Conservation (phyloP, 2,329 filamentous ascomycete species). For the Aureobasidium sp. region DNA sequence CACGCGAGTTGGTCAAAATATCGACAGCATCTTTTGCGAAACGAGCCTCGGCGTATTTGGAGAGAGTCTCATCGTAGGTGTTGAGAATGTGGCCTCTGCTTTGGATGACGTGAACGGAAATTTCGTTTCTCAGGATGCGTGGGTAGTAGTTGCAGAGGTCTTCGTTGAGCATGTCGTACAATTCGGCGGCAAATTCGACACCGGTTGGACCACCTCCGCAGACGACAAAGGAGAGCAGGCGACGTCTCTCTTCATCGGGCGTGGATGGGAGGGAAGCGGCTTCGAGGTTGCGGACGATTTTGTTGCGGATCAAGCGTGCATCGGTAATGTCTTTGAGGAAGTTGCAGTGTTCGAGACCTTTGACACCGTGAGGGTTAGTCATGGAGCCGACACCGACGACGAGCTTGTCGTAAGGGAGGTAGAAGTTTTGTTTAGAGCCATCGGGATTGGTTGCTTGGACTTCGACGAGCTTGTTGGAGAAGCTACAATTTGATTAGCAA, state of each 20-base stretch:
- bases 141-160: constrained; percentile 97
- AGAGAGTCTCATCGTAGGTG: constrained; percentile 98
- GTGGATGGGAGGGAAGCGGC: constrained; percentile 99
- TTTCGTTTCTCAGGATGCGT: constrained; percentile 92
- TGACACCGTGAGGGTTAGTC: constrained; percentile 92
- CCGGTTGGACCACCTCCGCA: constrained; percentile 90
- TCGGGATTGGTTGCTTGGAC: constrained; percentile 97
- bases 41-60: constrained; percentile 99
- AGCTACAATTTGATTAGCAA: too few species aligned
- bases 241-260: constrained; percentile 85
- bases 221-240: constrained; percentile 97
- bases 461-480: constrained; percentile 96
- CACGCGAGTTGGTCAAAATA: constrained; percentile 99
- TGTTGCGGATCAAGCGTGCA: constrained; percentile 96
- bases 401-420: constrained; percentile 98
- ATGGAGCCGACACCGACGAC: constrained; percentile 96
- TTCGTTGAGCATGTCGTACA: constrained; percentile 99
- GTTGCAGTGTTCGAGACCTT: constrained; percentile 93
- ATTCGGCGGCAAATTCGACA: constrained; percentile 98
- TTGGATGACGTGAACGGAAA: constrained; percentile 97
- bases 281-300: constrained; percentile 99
- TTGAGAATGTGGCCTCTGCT: constrained; percentile 96
- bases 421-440: too few species aligned
- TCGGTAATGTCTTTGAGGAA: constrained; percentile 99
- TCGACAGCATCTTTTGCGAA: constrained; percentile 99